Percentiles rank a stretch among this genome's conserved stretches.
These are phyloP conservation scores for Blastobotrys malaysiensis DNA, from an alignment of 1,139 yeast species.

Conservation along the genomic window DNA sequence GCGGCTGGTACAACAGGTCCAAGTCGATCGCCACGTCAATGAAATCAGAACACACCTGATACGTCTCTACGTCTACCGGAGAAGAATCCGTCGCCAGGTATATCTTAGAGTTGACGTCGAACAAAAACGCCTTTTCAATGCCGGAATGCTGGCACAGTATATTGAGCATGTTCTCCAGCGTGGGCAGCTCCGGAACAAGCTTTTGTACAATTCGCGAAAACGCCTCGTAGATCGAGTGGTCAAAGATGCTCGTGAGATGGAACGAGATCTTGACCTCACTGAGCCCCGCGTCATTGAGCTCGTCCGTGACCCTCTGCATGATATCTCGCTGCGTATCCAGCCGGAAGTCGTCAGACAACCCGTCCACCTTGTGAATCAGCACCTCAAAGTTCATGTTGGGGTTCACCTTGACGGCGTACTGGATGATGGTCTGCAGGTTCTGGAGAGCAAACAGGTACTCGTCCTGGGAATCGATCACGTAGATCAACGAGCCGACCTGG, in stretches of 20 bases:
- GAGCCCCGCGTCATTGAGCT: constrained; percentile 77
- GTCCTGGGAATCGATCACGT: constrained; percentile 87
- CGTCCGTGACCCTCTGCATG: constrained; percentile 94
- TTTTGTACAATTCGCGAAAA: constrained; percentile 90
- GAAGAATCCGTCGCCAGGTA: constrained; percentile 95
- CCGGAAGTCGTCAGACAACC: constrained; percentile 87
- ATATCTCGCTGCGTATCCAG: constrained; percentile 94
- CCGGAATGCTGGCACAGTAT: constrained; percentile 83
- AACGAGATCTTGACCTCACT: constrained; percentile 90
- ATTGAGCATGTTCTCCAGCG: constrained; percentile 83
- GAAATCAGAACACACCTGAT: constrained; percentile 95
- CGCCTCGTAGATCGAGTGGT: constrained; percentile 93
- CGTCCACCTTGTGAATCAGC: constrained; percentile 91
- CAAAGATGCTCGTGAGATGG: constrained; percentile 88
- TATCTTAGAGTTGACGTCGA: constrained; percentile 89
- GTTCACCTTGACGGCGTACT: constrained; percentile 79
- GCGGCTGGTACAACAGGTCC: constrained; percentile 40
- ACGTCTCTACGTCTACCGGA: constrained; percentile 91
- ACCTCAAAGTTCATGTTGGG: constrained; percentile 88
- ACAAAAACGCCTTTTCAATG: constrained; percentile 86
- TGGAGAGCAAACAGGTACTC: constrained; percentile 90
- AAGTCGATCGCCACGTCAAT: constrained; percentile 90
- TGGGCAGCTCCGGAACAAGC: constrained; percentile 81
- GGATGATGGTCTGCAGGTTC: constrained; percentile 81
- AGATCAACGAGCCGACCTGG: constrained; percentile 87